Evolutionary conservation across 768 basidiomycete genomes (phyloP).

Genomic region (Mycena olivaceomarginata): DNA sequence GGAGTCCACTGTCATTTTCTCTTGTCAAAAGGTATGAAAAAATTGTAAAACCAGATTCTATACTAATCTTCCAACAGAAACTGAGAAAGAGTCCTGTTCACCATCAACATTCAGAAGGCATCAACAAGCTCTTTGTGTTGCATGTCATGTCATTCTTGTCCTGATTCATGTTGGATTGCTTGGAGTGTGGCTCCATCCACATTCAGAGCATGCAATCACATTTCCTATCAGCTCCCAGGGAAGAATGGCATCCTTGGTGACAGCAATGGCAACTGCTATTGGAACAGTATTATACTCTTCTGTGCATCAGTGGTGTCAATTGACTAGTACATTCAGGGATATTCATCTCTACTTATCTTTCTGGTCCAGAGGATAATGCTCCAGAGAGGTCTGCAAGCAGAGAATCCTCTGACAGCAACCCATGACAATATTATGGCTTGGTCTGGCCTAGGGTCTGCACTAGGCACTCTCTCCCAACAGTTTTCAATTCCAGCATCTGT

Average conservation of each 20-base stretch:
- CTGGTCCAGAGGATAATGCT: slow-evolving; percentile 1
- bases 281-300: neutral
- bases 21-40: neutral
- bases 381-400: slow-evolving; percentile 1
- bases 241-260: neutral
- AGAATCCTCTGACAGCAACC: neutral
- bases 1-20: neutral
- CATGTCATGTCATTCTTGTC: neutral
- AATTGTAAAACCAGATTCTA: neutral
- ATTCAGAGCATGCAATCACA: neutral
- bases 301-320: neutral
- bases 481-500: slow-evolving; percentile 3
- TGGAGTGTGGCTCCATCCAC: neutral
- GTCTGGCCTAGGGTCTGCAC: neutral
- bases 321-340: neutral
- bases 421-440: neutral
- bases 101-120: neutral
- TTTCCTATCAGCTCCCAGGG: neutral
- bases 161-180: neutral
- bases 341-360: neutral
- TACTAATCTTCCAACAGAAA: neutral
- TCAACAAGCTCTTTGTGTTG: neutral
- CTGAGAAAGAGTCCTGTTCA: neutral
- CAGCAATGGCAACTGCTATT: neutral
- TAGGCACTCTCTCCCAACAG: neutral